Percentiles rank a stretch among this genome's conserved stretches.
phyloP scores from a whole-genome alignment of 75 land plant genomes.

The Picea sitchensis region DNA sequence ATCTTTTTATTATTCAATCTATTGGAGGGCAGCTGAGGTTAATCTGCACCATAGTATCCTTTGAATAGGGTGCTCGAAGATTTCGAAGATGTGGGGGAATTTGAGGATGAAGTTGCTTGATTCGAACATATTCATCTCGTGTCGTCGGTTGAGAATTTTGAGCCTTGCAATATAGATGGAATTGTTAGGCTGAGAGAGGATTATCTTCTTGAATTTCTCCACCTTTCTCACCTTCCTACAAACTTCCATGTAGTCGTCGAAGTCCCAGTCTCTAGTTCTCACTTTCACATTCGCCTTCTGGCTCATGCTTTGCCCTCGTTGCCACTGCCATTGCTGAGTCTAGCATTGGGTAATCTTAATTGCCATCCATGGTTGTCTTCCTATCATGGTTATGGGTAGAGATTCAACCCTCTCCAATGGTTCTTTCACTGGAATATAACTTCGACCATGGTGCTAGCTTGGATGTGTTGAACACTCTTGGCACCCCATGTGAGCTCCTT shows the following conservation, averaged over 20 bases:
- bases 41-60: slow-evolving; percentile 45
- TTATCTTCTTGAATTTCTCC: slow-evolving; percentile 38
- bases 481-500: no score
- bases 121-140: slow-evolving; percentile 45
- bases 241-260: slow-evolving; percentile 61
- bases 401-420: no score
- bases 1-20: slow-evolving; percentile 29
- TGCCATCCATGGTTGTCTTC: no score
- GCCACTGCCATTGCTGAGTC: not conserved
- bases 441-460: no score
- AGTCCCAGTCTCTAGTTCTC: slow-evolving; percentile 54
- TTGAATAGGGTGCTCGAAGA: slow-evolving; percentile 75
- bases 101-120: slow-evolving; percentile 47
- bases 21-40: slow-evolving; percentile 26
- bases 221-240: slow-evolving; percentile 53
- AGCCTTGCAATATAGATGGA: slow-evolving; percentile 39
- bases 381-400: no score
- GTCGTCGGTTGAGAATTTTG: slow-evolving; percentile 46
- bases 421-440: no score
- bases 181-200: slow-evolving; percentile 32
- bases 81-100: slow-evolving; percentile 55
- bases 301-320: not conserved
- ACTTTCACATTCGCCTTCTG: not conserved
- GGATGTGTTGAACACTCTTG: no score
- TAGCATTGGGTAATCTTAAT: no score